phyloP scores from a whole-genome alignment of 2,329 filamentous ascomycete species.

The Paracoccidioides lutzii region DNA sequence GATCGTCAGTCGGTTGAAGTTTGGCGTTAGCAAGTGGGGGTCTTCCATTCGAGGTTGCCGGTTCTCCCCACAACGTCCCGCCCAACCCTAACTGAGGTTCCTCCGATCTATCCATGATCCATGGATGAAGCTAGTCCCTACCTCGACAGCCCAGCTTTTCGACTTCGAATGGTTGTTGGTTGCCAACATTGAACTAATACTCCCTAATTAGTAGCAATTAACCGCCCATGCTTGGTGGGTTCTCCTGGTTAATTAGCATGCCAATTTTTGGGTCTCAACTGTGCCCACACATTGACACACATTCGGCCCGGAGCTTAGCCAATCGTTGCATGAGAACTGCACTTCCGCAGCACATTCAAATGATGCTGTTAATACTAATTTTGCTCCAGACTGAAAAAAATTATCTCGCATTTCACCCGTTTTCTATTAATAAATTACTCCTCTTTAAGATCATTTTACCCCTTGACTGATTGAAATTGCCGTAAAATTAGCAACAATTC shows the following conservation, averaged over 20 bases:
- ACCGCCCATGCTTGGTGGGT: not conserved
- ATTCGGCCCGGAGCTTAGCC: not conserved
- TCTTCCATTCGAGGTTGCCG: not conserved
- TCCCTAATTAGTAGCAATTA: constrained; percentile 7
- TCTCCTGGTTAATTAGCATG: constrained; percentile 1
- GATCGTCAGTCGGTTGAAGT: not conserved
- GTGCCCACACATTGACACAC: not conserved
- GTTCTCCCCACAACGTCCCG: not conserved
- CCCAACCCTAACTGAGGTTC: not conserved
- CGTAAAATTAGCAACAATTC: constrained; percentile 3
- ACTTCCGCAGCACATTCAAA: not conserved
- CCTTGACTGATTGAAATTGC: not conserved
- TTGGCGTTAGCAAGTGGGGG: not conserved
- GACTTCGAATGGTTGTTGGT: too few relatives aligned
- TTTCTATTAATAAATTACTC: constrained; percentile 4
- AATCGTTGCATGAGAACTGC: not conserved
- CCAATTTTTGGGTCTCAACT: not conserved
- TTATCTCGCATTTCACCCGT: not conserved
- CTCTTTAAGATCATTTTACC: not conserved
- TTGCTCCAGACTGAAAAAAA: not conserved
- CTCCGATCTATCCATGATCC: not conserved
- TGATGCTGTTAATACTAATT: not conserved
- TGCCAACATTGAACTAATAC: not conserved
- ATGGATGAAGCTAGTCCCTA: too few relatives aligned
- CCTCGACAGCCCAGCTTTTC: too few relatives aligned